These are phyloP conservation scores for Sphagnum fallax DNA, from an alignment of 228 moss, liverwort and hornwort genomes.

Conservation along the genomic window DNA sequence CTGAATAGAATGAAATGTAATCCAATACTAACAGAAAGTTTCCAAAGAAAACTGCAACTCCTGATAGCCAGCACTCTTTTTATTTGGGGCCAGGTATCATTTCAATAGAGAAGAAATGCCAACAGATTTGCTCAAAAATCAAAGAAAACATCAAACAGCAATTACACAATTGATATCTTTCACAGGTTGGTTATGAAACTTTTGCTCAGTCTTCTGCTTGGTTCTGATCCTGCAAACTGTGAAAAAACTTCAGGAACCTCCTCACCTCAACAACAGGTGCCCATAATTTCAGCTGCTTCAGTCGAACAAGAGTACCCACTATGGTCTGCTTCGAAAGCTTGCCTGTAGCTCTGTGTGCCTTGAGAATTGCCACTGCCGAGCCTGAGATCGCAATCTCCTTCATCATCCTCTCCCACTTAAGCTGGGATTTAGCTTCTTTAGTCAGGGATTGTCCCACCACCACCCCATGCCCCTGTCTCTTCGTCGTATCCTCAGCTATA, in stretches of 20 bases:
- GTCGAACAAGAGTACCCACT: conserved; percentile 70
- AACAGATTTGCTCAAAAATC: no score
- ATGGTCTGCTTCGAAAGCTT: conserved; percentile 42
- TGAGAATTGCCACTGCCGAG: conserved; percentile 50
- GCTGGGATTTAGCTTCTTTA: conserved; percentile 37
- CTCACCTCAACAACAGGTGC: conserved; percentile 47
- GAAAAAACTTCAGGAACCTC: background rate
- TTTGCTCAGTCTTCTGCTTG: no score
- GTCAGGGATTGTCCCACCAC: conserved; percentile 11
- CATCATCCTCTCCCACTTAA: conserved; percentile 74
- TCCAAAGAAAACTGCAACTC: no score
- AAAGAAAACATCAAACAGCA: no score
- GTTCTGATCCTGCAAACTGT: no score
- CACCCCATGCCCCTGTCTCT: background rate
- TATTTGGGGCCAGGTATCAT: no score
- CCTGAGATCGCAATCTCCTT: conserved; percentile 51
- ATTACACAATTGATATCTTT: no score
- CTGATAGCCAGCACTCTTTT: no score
- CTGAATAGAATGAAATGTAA: no score
- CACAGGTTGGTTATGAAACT: no score
- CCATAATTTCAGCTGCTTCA: conserved; percentile 57
- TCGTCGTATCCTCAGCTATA: conserved; percentile 17
- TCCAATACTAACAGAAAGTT: no score
- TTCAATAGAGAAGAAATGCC: no score
- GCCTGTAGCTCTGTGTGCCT: conserved; percentile 40